Evolutionary conservation across 306 rosid species (phyloP).

Genomic region (Lagenaria siceraria): DNA sequence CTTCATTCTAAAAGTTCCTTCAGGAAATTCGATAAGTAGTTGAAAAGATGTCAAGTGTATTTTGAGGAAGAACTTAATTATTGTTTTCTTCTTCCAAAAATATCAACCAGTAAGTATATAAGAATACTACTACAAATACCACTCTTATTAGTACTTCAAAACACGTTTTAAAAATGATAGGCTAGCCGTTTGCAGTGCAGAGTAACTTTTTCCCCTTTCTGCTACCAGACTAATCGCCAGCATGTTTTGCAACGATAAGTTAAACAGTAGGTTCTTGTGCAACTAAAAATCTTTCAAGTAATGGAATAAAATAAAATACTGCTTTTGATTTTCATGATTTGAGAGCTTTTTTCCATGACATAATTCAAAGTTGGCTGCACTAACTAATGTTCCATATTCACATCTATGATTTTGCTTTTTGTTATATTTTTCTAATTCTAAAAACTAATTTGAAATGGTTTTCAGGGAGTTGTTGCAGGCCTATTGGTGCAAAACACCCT

Average conservation of each 20-base stretch:
- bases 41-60: neutral
- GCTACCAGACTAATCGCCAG: neutral
- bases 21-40: neutral
- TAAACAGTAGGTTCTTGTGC: neutral
- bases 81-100: neutral
- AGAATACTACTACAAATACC: neutral
- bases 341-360: neutral
- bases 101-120: neutral
- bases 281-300: neutral
- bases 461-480: conserved; percentile 94
- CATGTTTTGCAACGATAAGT: neutral
- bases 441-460: conserved; percentile 8
- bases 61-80: neutral
- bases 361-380: neutral
- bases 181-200: neutral
- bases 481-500: conserved; percentile 91
- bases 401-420: neutral
- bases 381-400: neutral
- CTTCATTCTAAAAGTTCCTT: neutral
- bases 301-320: neutral
- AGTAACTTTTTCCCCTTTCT: neutral
- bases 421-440: neutral
- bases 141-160: neutral
- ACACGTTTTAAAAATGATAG: neutral
- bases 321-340: neutral